These are phyloP conservation scores for Farysia itapuensis DNA, from an alignment of 1,284 basidiomycete genomes.

Conservation along the genomic window DNA sequence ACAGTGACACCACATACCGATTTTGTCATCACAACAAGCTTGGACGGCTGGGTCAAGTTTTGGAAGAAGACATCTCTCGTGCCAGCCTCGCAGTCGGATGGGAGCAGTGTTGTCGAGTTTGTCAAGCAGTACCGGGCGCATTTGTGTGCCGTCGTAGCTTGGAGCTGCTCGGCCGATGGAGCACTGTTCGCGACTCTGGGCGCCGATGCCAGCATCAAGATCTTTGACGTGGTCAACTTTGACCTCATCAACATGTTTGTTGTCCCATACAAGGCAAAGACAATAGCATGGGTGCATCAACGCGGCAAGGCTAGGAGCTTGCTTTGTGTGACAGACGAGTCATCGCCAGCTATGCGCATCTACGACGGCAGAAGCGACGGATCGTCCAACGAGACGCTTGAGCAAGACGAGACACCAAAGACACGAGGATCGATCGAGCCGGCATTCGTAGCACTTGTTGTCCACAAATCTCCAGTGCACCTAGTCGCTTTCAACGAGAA, in stretches of 20 bases:
- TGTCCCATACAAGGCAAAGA: constrained; percentile 61
- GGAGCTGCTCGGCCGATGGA: constrained; percentile 88
- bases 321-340: constrained; percentile 82
- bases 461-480: constrained; percentile 26
- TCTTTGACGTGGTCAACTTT: constrained; percentile 97
- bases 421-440: neutral
- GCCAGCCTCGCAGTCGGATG: constrained; percentile 74
- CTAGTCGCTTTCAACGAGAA: constrained; percentile 71
- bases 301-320: constrained; percentile 83
- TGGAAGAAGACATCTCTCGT: constrained; percentile 96
- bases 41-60: constrained; percentile 93
- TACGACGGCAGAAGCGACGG: constrained; percentile 90
- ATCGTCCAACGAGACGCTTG: constrained; percentile 43
- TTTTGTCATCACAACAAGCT: constrained; percentile 89
- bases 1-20: constrained; percentile 63
- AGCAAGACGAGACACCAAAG: neutral
- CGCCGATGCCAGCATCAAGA: constrained; percentile 69
- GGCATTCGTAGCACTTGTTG: constrained; percentile 10
- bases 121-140: constrained; percentile 72
- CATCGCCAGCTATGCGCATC: constrained; percentile 75
- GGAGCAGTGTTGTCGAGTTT: constrained; percentile 53
- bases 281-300: constrained; percentile 76
- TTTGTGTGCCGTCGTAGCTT: constrained; percentile 74
- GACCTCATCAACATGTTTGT: constrained; percentile 99
- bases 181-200: constrained; percentile 78